Evolutionary conservation across 768 basidiomycete genomes (phyloP), one percentile per base, ranked within the genome.

Genomic region (Xerocomellus chrysenteron): DNA sequence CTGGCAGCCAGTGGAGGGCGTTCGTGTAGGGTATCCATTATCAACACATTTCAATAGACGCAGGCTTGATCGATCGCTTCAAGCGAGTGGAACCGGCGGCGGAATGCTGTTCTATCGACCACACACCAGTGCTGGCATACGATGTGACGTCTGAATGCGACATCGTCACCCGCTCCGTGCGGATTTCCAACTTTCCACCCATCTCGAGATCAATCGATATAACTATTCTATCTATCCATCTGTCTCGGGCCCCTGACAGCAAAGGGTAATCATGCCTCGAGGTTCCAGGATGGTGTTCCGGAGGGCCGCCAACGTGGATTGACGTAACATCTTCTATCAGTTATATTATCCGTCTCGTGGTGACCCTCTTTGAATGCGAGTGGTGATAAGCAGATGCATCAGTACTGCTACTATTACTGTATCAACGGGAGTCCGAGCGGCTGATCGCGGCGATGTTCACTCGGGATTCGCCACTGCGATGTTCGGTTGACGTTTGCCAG

Each of bases 281-380:
- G 59, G 59, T 41, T 26, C 36, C 47, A 61, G 59, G 47, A 50
- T 16, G 60, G 47, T 39, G 41, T 39, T 24, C 56, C 30, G 42
- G 19, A 39, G 33, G 28, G 33, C 32, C 30, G 39, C 32, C 16
- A 32, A 17, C 13, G 14, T 35, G 45, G 40, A 50, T 50, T 58
- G 60, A 60, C 59, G 59, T 60, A 60, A 60, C 9, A 33, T 16
- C 59, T 55, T 60, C 59, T 46, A 61, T 56, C 52, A 3, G 47
- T 21, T 46, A 28, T 28, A 28, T 28, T 28, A 36, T 58, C 48
- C 33, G 44, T 55, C 21, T 40, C 35, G 47, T 4, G 21, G 35
- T 16, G 47, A 47, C 47, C 36, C 36, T 48, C 33, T 17, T 17
- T 26, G 33, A 49, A 24, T 13, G 11, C 3, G 11, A 12, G 47